phyloP scores from a whole-genome alignment of 2,329 filamentous ascomycete genomes.

The Onygenales sp. region DNA sequence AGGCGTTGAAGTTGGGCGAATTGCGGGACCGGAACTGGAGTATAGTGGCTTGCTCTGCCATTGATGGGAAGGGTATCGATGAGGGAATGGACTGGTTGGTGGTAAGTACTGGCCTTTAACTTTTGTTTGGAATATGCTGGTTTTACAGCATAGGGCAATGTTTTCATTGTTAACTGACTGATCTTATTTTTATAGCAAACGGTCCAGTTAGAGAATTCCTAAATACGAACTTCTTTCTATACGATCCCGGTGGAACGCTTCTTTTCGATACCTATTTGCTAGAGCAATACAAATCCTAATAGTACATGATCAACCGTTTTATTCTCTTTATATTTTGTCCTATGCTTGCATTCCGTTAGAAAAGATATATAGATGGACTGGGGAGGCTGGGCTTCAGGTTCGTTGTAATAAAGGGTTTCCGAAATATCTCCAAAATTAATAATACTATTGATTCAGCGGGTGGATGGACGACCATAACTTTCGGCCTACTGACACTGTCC shows the following conservation, averaged over 20 bases:
- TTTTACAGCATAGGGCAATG: background rate
- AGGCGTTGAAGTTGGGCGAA: constrained; percentile 81
- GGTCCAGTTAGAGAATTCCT: constrained; percentile 35
- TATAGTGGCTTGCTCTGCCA: constrained; percentile 93
- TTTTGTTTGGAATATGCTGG: background rate
- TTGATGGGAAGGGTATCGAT: constrained; percentile 86
- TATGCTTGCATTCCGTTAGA: no score
- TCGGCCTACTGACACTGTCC: no score
- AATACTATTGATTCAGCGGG: no score
- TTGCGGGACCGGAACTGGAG: constrained; percentile 97
- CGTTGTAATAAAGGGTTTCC: no score
- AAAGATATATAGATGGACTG: no score
- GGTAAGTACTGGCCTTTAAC: constrained; percentile 42
- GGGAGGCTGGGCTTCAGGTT: no score
- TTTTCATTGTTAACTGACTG: background rate
- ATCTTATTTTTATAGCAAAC: constrained; percentile 26
- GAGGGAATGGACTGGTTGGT: constrained; percentile 99
- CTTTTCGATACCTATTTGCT: constrained; percentile 5
- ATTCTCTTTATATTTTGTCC: no score
- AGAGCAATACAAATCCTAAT: background rate
- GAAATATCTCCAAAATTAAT: no score
- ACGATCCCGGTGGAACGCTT: background rate
- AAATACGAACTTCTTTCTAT: constrained; percentile 10
- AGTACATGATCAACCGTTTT: background rate
- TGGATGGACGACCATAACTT: no score